These are phyloP conservation scores for Exophiala bonariae DNA, from an alignment of 2,329 filamentous ascomycete species.

Conservation along the genomic window DNA sequence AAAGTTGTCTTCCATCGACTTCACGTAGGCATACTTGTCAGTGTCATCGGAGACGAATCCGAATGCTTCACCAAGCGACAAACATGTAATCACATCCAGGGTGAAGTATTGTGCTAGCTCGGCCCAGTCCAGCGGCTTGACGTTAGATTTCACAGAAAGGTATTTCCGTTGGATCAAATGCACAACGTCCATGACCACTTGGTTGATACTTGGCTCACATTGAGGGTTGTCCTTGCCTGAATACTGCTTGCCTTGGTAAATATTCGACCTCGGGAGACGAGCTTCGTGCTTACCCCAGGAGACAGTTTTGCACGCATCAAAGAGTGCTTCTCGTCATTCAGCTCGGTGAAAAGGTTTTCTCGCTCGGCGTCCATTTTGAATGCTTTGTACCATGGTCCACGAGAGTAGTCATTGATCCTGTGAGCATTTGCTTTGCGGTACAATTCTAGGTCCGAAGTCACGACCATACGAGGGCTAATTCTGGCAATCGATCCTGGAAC, in stretches of 20 bases:
- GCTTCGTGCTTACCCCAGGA: conserved; percentile 45
- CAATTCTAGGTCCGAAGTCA: conserved; percentile 52
- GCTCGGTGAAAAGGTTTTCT: conserved; percentile 56
- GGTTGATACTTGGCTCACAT: conserved; percentile 52
- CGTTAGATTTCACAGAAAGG: conserved; percentile 33
- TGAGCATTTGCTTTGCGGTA: conserved; percentile 28
- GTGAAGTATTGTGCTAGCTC: conserved; percentile 55
- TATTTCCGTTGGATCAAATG: conserved; percentile 46
- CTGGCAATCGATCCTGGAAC: conserved; percentile 36
- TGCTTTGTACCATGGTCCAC: conserved; percentile 47
- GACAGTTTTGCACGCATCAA: conserved; percentile 51
- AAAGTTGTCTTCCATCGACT: conserved; percentile 40
- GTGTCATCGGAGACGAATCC: conserved; percentile 46
- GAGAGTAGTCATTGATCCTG: conserved; percentile 9
- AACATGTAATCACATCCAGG: conserved; percentile 56
- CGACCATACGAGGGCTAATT: conserved; percentile 49
- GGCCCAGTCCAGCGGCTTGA: conserved; percentile 45
- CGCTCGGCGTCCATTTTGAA: conserved; percentile 54
- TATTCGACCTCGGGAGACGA: background rate
- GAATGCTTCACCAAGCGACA: conserved; percentile 53
- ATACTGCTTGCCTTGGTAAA: conserved; percentile 35
- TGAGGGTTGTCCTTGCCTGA: conserved; percentile 56
- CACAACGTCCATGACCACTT: conserved; percentile 51
- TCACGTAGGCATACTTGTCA: conserved; percentile 43
- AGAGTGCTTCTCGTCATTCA: conserved; percentile 50